Conservation (phyloP, 768 basidiomycete species). For the Mycena capillaripes region DNA sequence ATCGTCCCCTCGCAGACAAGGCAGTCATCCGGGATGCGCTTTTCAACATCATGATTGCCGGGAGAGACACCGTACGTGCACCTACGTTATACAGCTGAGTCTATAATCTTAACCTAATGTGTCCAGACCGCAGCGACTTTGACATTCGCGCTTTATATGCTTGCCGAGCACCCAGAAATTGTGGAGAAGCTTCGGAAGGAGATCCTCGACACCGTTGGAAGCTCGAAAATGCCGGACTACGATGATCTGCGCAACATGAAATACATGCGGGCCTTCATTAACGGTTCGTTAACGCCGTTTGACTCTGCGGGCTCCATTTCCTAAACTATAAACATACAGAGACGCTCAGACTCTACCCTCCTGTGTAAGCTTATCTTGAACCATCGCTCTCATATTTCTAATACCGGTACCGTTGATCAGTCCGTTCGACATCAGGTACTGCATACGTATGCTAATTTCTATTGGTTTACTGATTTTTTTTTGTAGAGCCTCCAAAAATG, state of each 20-base stretch:
- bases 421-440: slow-evolving; percentile 17
- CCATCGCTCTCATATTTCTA: not conserved
- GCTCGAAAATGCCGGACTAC: slow-evolving; percentile 45
- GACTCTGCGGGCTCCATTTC: not conserved
- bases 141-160: slow-evolving; percentile 54
- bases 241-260: slow-evolving; percentile 55
- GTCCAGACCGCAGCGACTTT: slow-evolving; percentile 48
- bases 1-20: slow-evolving; percentile 25
- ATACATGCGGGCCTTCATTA: slow-evolving; percentile 57
- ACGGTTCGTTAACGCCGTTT: slow-evolving; percentile 15
- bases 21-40: slow-evolving; percentile 37
- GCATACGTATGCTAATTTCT: not conserved
- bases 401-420: not conserved
- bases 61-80: slow-evolving; percentile 48
- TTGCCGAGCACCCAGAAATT: slow-evolving; percentile 54
- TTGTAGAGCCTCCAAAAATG: slow-evolving; percentile 20
- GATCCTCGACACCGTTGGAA: slow-evolving; percentile 48
- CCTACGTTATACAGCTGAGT: too few species aligned
- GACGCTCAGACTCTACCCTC: slow-evolving; percentile 34
- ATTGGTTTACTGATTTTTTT: not conserved
- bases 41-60: slow-evolving; percentile 41
- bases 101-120: not conserved
- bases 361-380: slow-evolving; percentile 24
- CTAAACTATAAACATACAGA: not conserved
- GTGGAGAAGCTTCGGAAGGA: slow-evolving; percentile 50